phyloP scores from a whole-genome alignment of 1,284 basidiomycete genomes.

The Coriolopsis trogii region DNA sequence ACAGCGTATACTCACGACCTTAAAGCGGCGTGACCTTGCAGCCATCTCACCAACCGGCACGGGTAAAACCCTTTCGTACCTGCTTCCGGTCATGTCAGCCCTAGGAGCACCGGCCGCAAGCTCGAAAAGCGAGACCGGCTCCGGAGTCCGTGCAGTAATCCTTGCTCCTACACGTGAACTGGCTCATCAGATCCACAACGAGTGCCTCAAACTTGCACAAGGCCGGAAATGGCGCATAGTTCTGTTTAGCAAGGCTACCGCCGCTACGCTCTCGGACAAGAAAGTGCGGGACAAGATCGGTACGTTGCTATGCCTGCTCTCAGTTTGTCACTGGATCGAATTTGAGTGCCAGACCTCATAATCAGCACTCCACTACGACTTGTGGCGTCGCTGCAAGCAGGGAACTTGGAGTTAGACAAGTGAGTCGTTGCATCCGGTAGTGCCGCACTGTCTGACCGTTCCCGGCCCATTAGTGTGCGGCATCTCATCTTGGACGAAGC shows the following conservation, averaged over 20 bases:
- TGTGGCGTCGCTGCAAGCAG: slow-evolving; percentile 72
- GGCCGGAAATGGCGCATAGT: slow-evolving; percentile 86
- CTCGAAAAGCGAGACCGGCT: slow-evolving; percentile 46
- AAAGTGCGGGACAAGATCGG: slow-evolving; percentile 73
- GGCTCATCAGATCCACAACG: slow-evolving; percentile 95
- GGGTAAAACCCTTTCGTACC: slow-evolving; percentile 91
- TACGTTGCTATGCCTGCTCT: slow-evolving; percentile 37
- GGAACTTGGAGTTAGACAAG: slow-evolving; percentile 72
- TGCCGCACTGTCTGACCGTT: slow-evolving; percentile 16
- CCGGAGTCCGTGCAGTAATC: slow-evolving; percentile 79
- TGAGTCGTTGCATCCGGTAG: slow-evolving; percentile 39
- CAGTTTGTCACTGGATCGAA: neutral
- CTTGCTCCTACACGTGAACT: slow-evolving; percentile 94
- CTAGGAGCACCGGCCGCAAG: slow-evolving; percentile 65
- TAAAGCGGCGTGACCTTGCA: slow-evolving; percentile 69
- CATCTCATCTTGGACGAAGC: slow-evolving; percentile 91
- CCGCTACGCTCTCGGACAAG: slow-evolving; percentile 71
- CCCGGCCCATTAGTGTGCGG: slow-evolving; percentile 66
- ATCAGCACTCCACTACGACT: slow-evolving; percentile 83
- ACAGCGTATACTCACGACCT: slow-evolving; percentile 37
- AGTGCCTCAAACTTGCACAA: slow-evolving; percentile 82
- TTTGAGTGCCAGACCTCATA: slow-evolving; percentile 61
- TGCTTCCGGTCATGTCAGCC: slow-evolving; percentile 77
- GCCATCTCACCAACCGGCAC: slow-evolving; percentile 95
- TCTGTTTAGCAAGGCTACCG: slow-evolving; percentile 86